These are phyloP conservation scores for Paramyrothecium sp. DNA, from an alignment of 2,329 filamentous ascomycete species.

Conservation along the genomic window DNA sequence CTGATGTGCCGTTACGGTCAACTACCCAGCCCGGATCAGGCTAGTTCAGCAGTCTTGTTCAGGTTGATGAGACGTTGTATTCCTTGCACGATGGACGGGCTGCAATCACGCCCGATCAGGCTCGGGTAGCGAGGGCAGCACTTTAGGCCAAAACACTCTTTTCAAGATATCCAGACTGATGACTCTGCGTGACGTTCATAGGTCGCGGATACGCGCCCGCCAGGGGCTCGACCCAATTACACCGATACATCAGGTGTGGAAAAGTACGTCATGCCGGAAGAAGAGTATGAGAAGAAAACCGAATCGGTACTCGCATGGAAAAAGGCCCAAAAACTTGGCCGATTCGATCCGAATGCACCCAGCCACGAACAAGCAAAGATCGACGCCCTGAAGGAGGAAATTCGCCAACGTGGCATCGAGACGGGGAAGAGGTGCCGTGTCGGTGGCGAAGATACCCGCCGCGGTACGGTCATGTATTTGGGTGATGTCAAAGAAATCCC, in stretches of 20 bases:
- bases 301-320: conserved; percentile 96
- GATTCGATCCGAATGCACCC: conserved; percentile 85
- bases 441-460: conserved; percentile 64
- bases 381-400: conserved; percentile 65
- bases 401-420: conserved; percentile 65
- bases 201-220: conserved; percentile 79
- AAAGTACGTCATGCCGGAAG: conserved; percentile 85
- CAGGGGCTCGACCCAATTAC: conserved; percentile 73
- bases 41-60: too few relatives aligned
- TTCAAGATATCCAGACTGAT: not conserved
- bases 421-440: conserved; percentile 64
- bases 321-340: conserved; percentile 88
- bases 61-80: too few relatives aligned
- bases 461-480: conserved; percentile 70
- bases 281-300: conserved; percentile 80
- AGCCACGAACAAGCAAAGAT: conserved; percentile 71
- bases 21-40: too few relatives aligned
- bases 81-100: too few relatives aligned
- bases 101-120: too few relatives aligned
- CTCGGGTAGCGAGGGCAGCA: not conserved
- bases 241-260: conserved; percentile 77
- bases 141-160: not conserved
- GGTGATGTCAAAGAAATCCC: conserved; percentile 75
- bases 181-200: conserved; percentile 30
- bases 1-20: too few relatives aligned